These are phyloP conservation scores for Aspergillus sp. DNA, from an alignment of 2,329 filamentous ascomycete species.

Conservation along the genomic window DNA sequence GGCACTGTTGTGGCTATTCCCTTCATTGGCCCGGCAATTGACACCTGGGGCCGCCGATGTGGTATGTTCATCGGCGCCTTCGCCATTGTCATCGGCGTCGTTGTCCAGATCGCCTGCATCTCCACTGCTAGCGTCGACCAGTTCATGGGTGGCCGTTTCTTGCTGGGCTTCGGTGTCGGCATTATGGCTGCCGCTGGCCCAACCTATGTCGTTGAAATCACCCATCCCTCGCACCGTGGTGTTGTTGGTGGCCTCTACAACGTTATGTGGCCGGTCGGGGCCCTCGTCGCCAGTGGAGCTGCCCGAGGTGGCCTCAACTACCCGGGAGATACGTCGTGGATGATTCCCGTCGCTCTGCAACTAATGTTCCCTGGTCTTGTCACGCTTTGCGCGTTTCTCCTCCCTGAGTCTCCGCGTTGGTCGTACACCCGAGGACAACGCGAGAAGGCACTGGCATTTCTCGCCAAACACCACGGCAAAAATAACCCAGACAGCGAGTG, in stretches of 20 bases:
- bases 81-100: constrained; percentile 44
- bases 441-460: constrained; percentile 47
- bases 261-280: constrained; percentile 41
- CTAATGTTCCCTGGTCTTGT: constrained; percentile 40
- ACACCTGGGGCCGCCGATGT: constrained; percentile 44
- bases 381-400: constrained; percentile 41
- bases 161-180: constrained; percentile 50
- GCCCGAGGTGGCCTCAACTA: constrained; percentile 38
- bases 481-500: constrained; percentile 24
- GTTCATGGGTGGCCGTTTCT: constrained; percentile 49
- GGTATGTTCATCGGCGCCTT: constrained; percentile 49
- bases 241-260: constrained; percentile 53
- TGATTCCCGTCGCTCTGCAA: constrained; percentile 49
- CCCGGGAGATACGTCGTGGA: constrained; percentile 45
- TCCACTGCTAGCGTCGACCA: constrained; percentile 27
- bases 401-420: constrained; percentile 56
- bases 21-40: constrained; percentile 38
- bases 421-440: constrained; percentile 50
- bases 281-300: constrained; percentile 47
- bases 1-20: constrained; percentile 38
- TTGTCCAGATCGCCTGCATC: constrained; percentile 35
- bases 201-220: constrained; percentile 55
- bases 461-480: constrained; percentile 51
- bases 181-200: constrained; percentile 53
- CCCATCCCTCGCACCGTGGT: constrained; percentile 54